Conservation (phyloP, 305 asterid genomes). For the Fraxinus greggii region DNA sequence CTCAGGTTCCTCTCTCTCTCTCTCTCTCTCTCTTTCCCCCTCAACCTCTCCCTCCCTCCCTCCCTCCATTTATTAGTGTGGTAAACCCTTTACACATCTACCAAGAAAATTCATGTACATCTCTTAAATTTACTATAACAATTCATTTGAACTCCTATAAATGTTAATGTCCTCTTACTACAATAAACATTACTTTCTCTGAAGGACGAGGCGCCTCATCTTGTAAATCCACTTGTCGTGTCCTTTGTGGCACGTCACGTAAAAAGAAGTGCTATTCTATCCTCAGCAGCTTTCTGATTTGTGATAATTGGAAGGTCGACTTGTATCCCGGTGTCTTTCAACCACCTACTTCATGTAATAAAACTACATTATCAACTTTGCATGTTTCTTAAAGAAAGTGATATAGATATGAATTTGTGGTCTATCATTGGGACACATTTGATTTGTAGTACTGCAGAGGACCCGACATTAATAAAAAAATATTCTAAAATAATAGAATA, state of each 20-base stretch:
- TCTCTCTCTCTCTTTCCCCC: slow-evolving; percentile 24
- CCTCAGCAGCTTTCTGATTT: slow-evolving; percentile 22
- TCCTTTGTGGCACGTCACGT: slow-evolving; percentile 81
- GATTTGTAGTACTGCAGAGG: background rate
- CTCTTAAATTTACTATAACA: background rate
- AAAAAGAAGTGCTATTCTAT: background rate
- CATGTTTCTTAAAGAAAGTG: background rate
- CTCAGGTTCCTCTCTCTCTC: slow-evolving; percentile 58
- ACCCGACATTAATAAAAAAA: background rate
- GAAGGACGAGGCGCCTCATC: slow-evolving; percentile 94
- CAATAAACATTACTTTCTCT: slow-evolving; percentile 1
- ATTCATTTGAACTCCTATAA: background rate
- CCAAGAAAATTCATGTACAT: background rate
- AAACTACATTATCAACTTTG: background rate
- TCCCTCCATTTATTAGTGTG: background rate
- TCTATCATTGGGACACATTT: background rate
- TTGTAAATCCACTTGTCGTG: slow-evolving; percentile 69
- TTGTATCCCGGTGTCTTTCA: background rate
- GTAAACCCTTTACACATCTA: background rate
- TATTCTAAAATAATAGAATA: background rate
- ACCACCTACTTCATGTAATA: background rate
- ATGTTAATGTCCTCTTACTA: slow-evolving; percentile 5
- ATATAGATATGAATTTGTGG: background rate
- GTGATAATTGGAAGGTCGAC: background rate
- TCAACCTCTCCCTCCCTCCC: slow-evolving; percentile 26